phyloP scores from a whole-genome alignment of 139 green algal genomes.

The Chlamydomonas schloesseri region DNA sequence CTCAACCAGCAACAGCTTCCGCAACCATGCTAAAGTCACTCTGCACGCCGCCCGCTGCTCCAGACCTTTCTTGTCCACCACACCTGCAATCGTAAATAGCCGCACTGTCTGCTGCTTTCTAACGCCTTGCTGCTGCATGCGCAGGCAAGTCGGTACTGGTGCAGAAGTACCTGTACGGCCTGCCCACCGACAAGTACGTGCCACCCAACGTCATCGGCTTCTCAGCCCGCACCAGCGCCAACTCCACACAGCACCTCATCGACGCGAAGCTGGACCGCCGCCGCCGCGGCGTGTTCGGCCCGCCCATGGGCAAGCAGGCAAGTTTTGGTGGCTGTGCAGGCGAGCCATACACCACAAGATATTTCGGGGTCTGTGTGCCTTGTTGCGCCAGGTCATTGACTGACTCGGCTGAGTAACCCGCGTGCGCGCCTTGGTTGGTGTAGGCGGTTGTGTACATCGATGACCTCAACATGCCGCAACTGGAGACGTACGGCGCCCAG shows the following conservation, averaged over 20 bases:
- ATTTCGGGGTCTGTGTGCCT: no score
- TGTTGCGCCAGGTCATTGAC: no score
- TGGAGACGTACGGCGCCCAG: constrained; percentile 63
- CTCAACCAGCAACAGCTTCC: no score
- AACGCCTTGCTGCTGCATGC: background rate
- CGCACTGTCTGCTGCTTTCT: no score
- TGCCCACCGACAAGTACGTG: constrained; percentile 64
- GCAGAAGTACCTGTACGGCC: constrained; percentile 68
- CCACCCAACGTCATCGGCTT: constrained; percentile 77
- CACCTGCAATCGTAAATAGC: no score
- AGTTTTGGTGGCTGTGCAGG: no score
- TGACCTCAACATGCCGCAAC: constrained; percentile 88
- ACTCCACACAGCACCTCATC: constrained; percentile 71
- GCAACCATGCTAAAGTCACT: no score
- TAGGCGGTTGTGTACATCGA: constrained; percentile 79
- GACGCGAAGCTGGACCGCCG: constrained; percentile 77
- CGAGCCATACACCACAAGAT: no score
- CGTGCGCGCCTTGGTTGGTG: no score
- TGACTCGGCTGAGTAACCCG: no score
- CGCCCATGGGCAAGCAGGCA: constrained; percentile 66
- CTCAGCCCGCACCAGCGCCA: constrained; percentile 76
- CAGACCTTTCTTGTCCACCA: no score
- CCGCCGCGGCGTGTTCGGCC: constrained; percentile 80
- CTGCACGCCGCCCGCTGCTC: no score
- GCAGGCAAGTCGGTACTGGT: constrained; percentile 70